Percentiles rank a stretch among this genome's conserved stretches.
Evolutionary conservation across 352 stramenopile species (phyloP).

Genomic region (Phytopythium mirpurense): DNA sequence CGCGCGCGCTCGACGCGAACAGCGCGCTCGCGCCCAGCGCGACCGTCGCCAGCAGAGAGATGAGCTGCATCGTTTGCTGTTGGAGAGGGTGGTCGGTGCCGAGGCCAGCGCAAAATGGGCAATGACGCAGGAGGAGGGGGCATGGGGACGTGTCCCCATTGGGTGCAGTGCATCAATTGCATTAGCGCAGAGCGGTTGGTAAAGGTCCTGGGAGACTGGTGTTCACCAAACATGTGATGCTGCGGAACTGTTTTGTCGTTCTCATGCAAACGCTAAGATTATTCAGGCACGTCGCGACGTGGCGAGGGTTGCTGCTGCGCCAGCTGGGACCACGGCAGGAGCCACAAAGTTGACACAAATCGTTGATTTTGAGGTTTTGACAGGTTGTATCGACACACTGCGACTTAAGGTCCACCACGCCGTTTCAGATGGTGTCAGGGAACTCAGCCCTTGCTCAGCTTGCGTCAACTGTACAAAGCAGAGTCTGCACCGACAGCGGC

Average conservation of each 20-base stretch:
- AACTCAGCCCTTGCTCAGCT: neutral
- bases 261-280: neutral
- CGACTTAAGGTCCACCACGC: neutral
- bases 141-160: neutral
- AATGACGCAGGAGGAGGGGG: neutral
- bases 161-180: too few relatives aligned
- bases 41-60: constrained; percentile 15
- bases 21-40: constrained; percentile 13
- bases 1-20: constrained; percentile 9
- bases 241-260: neutral
- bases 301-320: neutral
- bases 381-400: too few relatives aligned
- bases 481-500: too few relatives aligned
- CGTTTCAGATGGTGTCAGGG: neutral
- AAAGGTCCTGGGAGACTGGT: neutral
- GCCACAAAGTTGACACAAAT: neutral
- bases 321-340: neutral
- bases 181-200: neutral
- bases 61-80: constrained; percentile 10
- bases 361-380: neutral
- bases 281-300: neutral
- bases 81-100: neutral
- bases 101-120: constrained; percentile 2
- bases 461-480: too few relatives aligned
- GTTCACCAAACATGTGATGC: neutral